Base-by-base conservation (phyloP, 2,329 filamentous ascomycete genomes). In the Neopestalotiopsis rosae region DNA sequence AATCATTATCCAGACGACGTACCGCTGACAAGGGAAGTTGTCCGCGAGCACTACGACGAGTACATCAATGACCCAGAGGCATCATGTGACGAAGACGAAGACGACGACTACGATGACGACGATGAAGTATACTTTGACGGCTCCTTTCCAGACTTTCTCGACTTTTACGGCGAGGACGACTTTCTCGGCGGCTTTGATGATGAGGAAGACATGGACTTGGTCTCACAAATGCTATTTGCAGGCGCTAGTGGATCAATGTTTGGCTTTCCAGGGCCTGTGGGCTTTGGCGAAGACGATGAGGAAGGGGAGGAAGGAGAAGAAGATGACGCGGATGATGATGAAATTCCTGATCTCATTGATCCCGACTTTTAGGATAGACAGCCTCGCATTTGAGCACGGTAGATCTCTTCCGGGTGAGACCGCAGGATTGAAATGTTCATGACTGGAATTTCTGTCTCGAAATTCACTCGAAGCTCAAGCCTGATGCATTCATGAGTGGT, bases 271-370 rank as follows among this genome's bases (percentile, higher is more conserved):
- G 32, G 12, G 14, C 59, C 32, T 12, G 59, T 14, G 7, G 30
- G 30, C 5, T 20, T 40, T 24, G 59, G 12, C 28, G 30, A 40
- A 10, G 59, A n/a, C 17, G 59, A 62, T 10, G 59, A 62, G 28
- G 59, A 62, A 0, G 59, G n/a, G 1, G 32, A 62, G 7, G 12
- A 40, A 40, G 30, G 14, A 40, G 59, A 62, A 3, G 59, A 62
- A 10, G 59, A 62, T 10, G 59, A 62, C 34, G 59, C 42, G 13
- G 59, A 34, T 38, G 59, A 62, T n/a, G 30, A 32, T 2, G 58
- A 61, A 34, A 34, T 62, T 10, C 59, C 59, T 40, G 59, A 62
- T 40, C 34, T 62, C 12, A 20, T 62, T 38, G 59, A 62, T 40
- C 28, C 59, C 10, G 34, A 40, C 12, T n/a, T 20, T 30, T 14